Percentiles rank a stretch among this genome's conserved stretches.
Evolutionary conservation across 441 rosid genomes (phyloP).

Genomic region (Pelargonium citronellum): DNA sequence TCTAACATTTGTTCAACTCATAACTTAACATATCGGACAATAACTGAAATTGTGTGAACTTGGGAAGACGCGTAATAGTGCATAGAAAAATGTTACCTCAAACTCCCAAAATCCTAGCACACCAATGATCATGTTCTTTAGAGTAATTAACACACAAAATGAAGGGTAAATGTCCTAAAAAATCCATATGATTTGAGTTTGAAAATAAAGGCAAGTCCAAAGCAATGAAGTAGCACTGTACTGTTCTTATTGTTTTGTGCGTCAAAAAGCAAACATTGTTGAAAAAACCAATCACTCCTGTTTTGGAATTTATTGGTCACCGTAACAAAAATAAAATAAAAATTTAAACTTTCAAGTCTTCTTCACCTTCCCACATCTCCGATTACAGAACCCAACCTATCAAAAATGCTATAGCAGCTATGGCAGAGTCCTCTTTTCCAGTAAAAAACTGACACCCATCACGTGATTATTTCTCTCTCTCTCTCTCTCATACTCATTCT

Average conservation of each 20-base stretch:
- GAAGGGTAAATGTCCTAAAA: not conserved
- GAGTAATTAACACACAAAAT: not conserved
- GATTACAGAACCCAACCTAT: constrained; percentile 10
- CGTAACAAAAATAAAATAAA: not conserved
- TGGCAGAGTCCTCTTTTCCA: constrained; percentile 12
- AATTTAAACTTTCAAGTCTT: not conserved
- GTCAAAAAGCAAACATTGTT: constrained; percentile 4
- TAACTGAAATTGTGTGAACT: no score
- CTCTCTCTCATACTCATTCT: constrained; percentile 24
- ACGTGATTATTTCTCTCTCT: constrained; percentile 43
- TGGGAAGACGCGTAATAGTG: no score
- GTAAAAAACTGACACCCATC: constrained; percentile 46
- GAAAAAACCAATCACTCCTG: not conserved
- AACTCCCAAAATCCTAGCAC: no score
- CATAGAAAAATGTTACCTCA: not conserved
- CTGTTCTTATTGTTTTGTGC: constrained; percentile 5
- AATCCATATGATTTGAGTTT: not conserved
- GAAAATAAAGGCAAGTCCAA: constrained; percentile 5
- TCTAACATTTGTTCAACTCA: no score
- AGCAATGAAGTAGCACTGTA: not conserved
- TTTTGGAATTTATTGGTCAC: not conserved
- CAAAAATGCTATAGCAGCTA: not conserved
- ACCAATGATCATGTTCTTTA: no score
- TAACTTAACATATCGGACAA: no score
- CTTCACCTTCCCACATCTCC: constrained; percentile 19